Conservation (phyloP, 805 yeast species). For the Ogataea trehalophila region DNA sequence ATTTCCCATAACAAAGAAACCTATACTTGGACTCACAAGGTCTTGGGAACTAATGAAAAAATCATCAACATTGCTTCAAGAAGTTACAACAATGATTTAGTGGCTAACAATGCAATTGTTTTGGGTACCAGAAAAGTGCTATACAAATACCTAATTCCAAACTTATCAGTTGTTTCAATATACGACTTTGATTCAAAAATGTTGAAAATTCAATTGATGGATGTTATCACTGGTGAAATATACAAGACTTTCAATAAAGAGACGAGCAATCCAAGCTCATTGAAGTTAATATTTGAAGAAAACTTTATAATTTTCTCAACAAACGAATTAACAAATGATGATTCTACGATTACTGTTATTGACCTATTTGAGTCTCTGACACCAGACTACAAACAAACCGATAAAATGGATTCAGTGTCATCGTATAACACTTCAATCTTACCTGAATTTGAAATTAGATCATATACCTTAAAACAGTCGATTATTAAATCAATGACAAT, state of each 20-base stretch:
- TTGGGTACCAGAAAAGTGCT: slow-evolving; percentile 67
- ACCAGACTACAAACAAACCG: slow-evolving; percentile 41
- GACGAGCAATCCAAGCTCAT: slow-evolving; percentile 23
- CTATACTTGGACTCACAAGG: slow-evolving; percentile 18
- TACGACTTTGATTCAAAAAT: slow-evolving; percentile 21
- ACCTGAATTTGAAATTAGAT: slow-evolving; percentile 48
- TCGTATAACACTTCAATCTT: slow-evolving; percentile 15
- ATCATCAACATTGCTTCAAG: slow-evolving; percentile 38
- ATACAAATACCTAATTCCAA: slow-evolving; percentile 80
- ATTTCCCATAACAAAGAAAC: neutral
- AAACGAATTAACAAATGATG: slow-evolving; percentile 42
- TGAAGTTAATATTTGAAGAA: slow-evolving; percentile 66
- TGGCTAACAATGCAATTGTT: slow-evolving; percentile 63
- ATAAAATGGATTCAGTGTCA: slow-evolving; percentile 8
- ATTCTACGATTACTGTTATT: slow-evolving; percentile 58
- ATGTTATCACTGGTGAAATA: slow-evolving; percentile 64
- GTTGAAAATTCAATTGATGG: slow-evolving; percentile 52
- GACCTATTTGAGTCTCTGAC: slow-evolving; percentile 71
- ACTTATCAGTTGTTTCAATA: slow-evolving; percentile 50
- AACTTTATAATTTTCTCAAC: slow-evolving; percentile 76
- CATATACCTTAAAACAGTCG: slow-evolving; percentile 60
- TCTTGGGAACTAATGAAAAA: slow-evolving; percentile 24
- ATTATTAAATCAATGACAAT: slow-evolving; percentile 45
- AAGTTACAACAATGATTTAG: slow-evolving; percentile 33
- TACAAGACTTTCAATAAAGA: slow-evolving; percentile 35